Evolutionary conservation across 805 yeast genomes (phyloP).

Genomic region (Cyberlindnera euphorbiae): DNA sequence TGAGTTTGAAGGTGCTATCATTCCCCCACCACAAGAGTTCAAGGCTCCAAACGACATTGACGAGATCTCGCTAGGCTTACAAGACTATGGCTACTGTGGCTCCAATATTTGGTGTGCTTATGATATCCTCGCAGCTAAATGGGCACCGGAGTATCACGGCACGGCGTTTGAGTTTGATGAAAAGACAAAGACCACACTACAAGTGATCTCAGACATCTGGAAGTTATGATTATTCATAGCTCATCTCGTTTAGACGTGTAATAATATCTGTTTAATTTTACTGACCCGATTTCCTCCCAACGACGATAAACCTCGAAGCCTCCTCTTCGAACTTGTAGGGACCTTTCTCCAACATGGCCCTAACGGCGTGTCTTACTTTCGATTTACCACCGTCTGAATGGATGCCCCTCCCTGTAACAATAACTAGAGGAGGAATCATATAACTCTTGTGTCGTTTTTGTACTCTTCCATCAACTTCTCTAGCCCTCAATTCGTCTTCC

Average conservation of each 20-base stretch:
- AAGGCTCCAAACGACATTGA: slow-evolving; percentile 9
- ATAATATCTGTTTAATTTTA: too few species aligned
- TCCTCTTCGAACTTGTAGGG: slow-evolving; percentile 45
- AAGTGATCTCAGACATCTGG: slow-evolving; percentile 11
- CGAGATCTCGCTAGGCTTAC: slow-evolving; percentile 11
- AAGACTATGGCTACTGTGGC: slow-evolving; percentile 14
- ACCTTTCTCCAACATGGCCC: slow-evolving; percentile 32
- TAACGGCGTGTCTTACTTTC: slow-evolving; percentile 40
- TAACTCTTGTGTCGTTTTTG: slow-evolving; percentile 32
- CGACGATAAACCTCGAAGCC: slow-evolving; percentile 37
- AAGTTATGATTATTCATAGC: too few species aligned
- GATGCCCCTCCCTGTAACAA: slow-evolving; percentile 68
- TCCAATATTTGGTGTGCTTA: slow-evolving; percentile 17
- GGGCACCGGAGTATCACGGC: slow-evolving; percentile 10
- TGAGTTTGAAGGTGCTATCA: slow-evolving; percentile 13
- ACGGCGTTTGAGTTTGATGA: slow-evolving; percentile 6
- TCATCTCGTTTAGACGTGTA: too few species aligned
- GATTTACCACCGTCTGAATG: slow-evolving; percentile 60
- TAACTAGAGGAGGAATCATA: slow-evolving; percentile 38
- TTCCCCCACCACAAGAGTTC: slow-evolving; percentile 17
- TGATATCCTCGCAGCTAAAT: slow-evolving; percentile 15
- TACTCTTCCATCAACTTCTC: slow-evolving; percentile 39
- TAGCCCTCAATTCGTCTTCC: slow-evolving; percentile 43
- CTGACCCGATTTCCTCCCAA: too few species aligned
- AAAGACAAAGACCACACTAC: not conserved